Percentiles rank a stretch among this genome's conserved stretches.
Conservation (phyloP, 1,284 basidiomycete genomes). For the Butyriboletus appendiculatus region DNA sequence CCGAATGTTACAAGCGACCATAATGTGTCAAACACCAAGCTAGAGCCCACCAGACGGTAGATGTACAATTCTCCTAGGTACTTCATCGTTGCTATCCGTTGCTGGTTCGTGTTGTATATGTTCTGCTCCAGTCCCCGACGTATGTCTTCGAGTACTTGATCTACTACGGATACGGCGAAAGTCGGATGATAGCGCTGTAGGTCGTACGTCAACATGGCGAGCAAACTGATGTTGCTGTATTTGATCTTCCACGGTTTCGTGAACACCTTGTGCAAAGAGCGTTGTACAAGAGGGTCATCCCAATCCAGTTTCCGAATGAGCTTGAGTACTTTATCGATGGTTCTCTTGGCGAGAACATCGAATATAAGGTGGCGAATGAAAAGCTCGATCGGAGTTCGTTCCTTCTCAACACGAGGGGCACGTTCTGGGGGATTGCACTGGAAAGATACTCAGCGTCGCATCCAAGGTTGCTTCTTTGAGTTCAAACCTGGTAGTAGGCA, state of each 20-base stretch:
- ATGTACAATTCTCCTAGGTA: conserved; percentile 98
- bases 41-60: conserved; percentile 89
- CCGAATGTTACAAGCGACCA: conserved; percentile 98
- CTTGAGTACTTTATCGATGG: conserved; percentile 91
- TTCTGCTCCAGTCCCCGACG: conserved; percentile 92
- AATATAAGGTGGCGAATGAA: conserved; percentile 94
- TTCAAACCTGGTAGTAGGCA: conserved; percentile 90
- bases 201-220: conserved; percentile 94
- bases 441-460: conserved; percentile 10
- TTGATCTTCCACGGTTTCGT: conserved; percentile 98
- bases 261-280: conserved; percentile 76
- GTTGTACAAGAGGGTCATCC: conserved; percentile 69
- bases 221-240: conserved; percentile 86
- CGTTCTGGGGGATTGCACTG: conserved; percentile 98
- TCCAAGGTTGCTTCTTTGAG: background rate
- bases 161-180: conserved; percentile 87
- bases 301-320: conserved; percentile 93
- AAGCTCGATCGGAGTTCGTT: conserved; percentile 85
- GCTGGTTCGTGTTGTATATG: conserved; percentile 93
- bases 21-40: conserved; percentile 90
- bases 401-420: conserved; percentile 80
- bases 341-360: conserved; percentile 88
- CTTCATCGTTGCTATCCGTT: conserved; percentile 87
- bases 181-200: conserved; percentile 90
- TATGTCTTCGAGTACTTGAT: conserved; percentile 94